Evolutionary conservation across 495 filamentous ascomycete species (phyloP).

Genomic region (Penicillium argentinense): DNA sequence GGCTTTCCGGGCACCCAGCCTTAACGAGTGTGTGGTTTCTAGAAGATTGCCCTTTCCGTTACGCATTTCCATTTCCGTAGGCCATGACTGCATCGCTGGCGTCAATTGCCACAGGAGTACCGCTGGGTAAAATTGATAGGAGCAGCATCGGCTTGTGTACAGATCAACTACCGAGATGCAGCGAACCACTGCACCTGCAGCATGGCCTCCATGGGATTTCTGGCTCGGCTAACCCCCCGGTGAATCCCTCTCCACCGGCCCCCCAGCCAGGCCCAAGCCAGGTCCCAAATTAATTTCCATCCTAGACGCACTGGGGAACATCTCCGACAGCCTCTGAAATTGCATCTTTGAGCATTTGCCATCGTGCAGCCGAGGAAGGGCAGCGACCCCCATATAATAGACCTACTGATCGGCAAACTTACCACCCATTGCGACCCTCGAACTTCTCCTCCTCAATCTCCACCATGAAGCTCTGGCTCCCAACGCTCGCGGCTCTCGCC

Average conservation of each 20-base stretch:
- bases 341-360: neutral
- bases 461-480: conserved; percentile 33
- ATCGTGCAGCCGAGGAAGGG: neutral
- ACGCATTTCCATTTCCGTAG: no score
- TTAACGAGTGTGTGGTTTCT: neutral
- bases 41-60: neutral
- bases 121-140: no score
- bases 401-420: conserved; percentile 13
- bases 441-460: conserved; percentile 3
- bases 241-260: neutral
- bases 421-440: no score
- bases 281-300: conserved; percentile 1
- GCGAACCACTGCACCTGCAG: no score
- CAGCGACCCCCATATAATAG: conserved; percentile 2
- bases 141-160: neutral
- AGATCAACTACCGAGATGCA: neutral
- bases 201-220: no score
- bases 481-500: conserved; percentile 22
- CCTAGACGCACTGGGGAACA: conserved; percentile 19
- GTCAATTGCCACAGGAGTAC: no score
- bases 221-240: no score
- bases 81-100: no score
- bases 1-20: neutral
- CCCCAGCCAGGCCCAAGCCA: conserved; percentile 1
- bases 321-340: conserved; percentile 9